Evolutionary conservation across 2,329 filamentous ascomycete genomes (phyloP).

Genomic region (Xylariaceae sp.): DNA sequence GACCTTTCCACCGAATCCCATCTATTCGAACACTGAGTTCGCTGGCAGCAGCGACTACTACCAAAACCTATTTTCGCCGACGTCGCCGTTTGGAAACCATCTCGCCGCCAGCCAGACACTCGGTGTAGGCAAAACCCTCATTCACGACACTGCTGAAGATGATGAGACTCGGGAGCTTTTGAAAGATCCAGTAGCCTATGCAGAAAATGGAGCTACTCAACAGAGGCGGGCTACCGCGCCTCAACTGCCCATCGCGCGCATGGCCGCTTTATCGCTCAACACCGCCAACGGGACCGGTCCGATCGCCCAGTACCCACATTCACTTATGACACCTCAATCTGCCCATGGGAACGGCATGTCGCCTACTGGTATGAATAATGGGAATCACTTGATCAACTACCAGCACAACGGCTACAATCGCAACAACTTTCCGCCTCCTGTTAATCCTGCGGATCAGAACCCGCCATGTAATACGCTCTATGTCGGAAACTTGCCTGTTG

Average conservation of each 20-base stretch:
- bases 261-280: constrained; percentile 66
- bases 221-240: constrained; percentile 66
- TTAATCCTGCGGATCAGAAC: constrained; percentile 93
- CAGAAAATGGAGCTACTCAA: constrained; percentile 59
- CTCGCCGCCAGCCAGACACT: constrained; percentile 53
- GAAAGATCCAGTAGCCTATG: constrained; percentile 66
- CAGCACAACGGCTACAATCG: constrained; percentile 50
- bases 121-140: constrained; percentile 64
- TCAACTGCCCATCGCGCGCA: constrained; percentile 62
- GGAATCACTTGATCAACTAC: constrained; percentile 44
- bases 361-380: constrained; percentile 47
- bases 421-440: constrained; percentile 67
- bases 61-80: constrained; percentile 64
- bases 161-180: constrained; percentile 69
- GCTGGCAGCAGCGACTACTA: constrained; percentile 48
- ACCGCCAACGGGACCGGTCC: constrained; percentile 53
- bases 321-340: constrained; percentile 36
- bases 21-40: constrained; percentile 53
- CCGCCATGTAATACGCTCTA: constrained; percentile 97
- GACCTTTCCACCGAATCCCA: constrained; percentile 55
- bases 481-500: constrained; percentile 89
- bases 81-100: constrained; percentile 67
- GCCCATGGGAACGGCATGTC: constrained; percentile 48
- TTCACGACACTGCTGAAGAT: constrained; percentile 62
- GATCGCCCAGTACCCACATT: constrained; percentile 42